Base-by-base conservation (phyloP, 257 asterid genomes). In the Gentiana straminea region DNA sequence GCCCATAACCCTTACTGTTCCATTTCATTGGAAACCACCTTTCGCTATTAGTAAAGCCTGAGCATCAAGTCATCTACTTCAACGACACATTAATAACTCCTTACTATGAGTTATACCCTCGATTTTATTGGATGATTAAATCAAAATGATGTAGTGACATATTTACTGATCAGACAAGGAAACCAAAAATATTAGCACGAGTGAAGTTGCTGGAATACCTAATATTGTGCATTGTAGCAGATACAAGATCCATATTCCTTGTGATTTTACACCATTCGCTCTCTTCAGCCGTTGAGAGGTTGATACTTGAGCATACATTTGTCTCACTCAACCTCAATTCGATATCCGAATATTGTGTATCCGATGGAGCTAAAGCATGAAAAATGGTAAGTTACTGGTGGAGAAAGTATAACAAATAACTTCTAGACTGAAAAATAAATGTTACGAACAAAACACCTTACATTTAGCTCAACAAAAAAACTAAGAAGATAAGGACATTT, bases 241-340 rank as follows among this genome's bases (percentile, higher is more conserved):
- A 84, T 60, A 53, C 71, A 53, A 78, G 77, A 74, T 84, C 94
- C 62, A 70, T 77, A 65, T 81, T 82, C 84, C 82, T 91, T 13
- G 84, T 77, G 70, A 91, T 79, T 73, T 74, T 82, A 82, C 98
- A 91, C 96, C 96, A 87, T 66, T 77, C 81, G 63, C 64, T 80
- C 71, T 77, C 78, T 44, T 57, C 90, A 63, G 75, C 67, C 24
- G 75, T 62, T 57, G 77, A 69, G 62, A 52, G 60, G 68, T 64
- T 77, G 1, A 72, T 70, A 66, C 75, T 84, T 12, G 89, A 83
- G 74, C 79, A 75, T 55, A 91, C 59, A 47, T 77, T 61, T 37
- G 68, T 69, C 73, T 76, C 90, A 65, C 72, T 65, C 36, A 65
- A 70, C 61, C 64, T 79, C 81, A 91, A 69, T 60, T 81, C 93